Conservation (phyloP, 1,284 basidiomycete species). For the Ceratobasidium sp. region DNA sequence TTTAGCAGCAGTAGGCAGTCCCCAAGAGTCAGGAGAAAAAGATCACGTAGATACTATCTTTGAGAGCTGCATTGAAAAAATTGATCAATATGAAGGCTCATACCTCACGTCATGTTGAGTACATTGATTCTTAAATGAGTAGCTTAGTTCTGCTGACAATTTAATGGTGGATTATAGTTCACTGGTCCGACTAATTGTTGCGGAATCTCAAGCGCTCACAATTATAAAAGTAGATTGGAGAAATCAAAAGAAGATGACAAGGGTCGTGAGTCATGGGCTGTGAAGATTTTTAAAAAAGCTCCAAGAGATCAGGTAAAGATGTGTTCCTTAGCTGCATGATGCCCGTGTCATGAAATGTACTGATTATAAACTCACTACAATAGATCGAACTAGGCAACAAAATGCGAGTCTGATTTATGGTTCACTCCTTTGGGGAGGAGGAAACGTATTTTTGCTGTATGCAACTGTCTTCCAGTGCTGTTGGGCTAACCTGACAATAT, state of each 20-base stretch:
- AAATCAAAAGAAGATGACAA: not conserved
- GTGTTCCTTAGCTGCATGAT: not conserved
- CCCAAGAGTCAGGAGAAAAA: not conserved
- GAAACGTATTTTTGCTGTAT: not conserved
- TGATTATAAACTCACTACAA: no score
- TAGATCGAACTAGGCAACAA: not conserved
- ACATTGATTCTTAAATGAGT: not conserved
- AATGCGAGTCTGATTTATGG: not conserved
- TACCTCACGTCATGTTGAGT: not conserved
- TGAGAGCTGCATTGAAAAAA: not conserved
- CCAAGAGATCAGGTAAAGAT: not conserved
- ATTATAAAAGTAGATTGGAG: not conserved
- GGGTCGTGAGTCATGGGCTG: not conserved
- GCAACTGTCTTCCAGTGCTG: not conserved
- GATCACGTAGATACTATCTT: not conserved
- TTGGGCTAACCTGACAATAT: not conserved
- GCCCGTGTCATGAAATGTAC: not conserved
- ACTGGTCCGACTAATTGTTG: no score
- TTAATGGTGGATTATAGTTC: no score
- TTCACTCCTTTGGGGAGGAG: not conserved
- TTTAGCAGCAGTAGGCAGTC: not conserved
- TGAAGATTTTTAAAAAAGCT: not conserved
- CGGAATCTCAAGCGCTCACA: no score
- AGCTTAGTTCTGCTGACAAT: no score
- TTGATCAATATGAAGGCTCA: not conserved